Evolutionary conservation across 495 filamentous ascomycete genomes (phyloP).

Genomic region (Penicillium turbatum): DNA sequence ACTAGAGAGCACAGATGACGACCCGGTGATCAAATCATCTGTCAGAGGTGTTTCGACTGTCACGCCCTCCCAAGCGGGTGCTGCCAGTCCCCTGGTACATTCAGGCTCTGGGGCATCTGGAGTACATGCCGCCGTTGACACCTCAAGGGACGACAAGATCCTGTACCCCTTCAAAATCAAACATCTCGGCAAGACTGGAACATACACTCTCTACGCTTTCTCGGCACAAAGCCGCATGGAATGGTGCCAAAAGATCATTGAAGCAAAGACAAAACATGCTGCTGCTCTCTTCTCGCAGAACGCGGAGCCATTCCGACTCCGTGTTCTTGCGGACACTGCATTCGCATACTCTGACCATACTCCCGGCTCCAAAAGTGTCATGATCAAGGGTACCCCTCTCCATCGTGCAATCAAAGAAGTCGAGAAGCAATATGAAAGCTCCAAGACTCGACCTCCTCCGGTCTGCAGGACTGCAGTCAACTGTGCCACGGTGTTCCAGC

Average conservation of each 20-base stretch:
- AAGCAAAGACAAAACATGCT: slow-evolving; percentile 91
- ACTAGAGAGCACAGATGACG: slow-evolving; percentile 85
- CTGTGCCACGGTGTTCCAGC: slow-evolving; percentile 85
- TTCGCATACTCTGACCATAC: slow-evolving; percentile 75
- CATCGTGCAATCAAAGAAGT: slow-evolving; percentile 88
- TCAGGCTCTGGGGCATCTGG: slow-evolving; percentile 55
- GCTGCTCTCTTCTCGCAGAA: slow-evolving; percentile 85
- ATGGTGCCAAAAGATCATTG: slow-evolving; percentile 90
- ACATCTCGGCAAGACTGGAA: slow-evolving; percentile 81
- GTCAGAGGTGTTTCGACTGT: slow-evolving; percentile 68
- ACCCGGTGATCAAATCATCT: slow-evolving; percentile 77
- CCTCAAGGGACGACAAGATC: slow-evolving; percentile 67
- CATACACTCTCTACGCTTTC: slow-evolving; percentile 82
- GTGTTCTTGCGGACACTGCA: slow-evolving; percentile 86
- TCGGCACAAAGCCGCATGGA: slow-evolving; percentile 68
- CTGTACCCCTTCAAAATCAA: slow-evolving; percentile 95
- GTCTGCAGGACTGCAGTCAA: slow-evolving; percentile 83
- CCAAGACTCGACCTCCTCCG: slow-evolving; percentile 62
- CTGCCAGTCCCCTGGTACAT: slow-evolving; percentile 55
- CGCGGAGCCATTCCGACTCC: slow-evolving; percentile 90
- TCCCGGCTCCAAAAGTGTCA: slow-evolving; percentile 49
- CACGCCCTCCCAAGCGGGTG: slow-evolving; percentile 46
- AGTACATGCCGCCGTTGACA: slow-evolving; percentile 50
- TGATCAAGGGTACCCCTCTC: slow-evolving; percentile 83
- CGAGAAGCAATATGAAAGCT: slow-evolving; percentile 63